phyloP scores from a whole-genome alignment of 208 protist species.

The Naegleria fowleri region DNA sequence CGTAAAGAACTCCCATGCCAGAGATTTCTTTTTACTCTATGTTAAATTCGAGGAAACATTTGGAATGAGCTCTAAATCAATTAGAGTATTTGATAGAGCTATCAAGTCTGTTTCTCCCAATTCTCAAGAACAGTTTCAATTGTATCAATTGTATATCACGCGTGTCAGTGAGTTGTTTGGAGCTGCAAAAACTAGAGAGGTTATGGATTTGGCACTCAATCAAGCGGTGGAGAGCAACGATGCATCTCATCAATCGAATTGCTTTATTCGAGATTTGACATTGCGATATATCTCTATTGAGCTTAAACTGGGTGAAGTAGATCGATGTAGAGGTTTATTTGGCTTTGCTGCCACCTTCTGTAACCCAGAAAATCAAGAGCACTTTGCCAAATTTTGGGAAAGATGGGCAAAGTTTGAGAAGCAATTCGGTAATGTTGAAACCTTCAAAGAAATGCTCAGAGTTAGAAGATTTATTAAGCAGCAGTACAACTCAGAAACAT shows the following conservation, averaged over 20 bases:
- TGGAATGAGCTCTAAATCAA: constrained; percentile 67
- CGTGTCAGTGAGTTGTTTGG: constrained; percentile 67
- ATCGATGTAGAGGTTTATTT: constrained; percentile 72
- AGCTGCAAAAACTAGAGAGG: constrained; percentile 66
- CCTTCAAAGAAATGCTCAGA: constrained; percentile 78
- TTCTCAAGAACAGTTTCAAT: constrained; percentile 41
- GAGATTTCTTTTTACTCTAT: constrained; percentile 69
- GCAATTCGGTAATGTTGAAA: constrained; percentile 77
- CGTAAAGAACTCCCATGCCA: constrained; percentile 41
- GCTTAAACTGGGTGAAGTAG: constrained; percentile 73
- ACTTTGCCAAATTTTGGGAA: constrained; percentile 55
- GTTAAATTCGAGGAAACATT: constrained; percentile 69
- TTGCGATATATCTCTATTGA: constrained; percentile 73
- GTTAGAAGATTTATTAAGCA: constrained; percentile 60
- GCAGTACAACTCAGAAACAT: not conserved
- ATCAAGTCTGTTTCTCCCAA: constrained; percentile 28
- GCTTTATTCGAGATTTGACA: constrained; percentile 50
- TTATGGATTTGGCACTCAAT: constrained; percentile 69
- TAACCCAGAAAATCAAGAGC: constrained; percentile 48
- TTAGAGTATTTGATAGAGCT: constrained; percentile 69
- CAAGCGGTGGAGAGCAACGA: not conserved
- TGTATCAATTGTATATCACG: constrained; percentile 59
- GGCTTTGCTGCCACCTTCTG: constrained; percentile 66
- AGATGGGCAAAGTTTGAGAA: constrained; percentile 76
- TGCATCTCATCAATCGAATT: constrained; percentile 44